Evolutionary conservation across 257 asterid genomes (phyloP).

Genomic region (Fraxinus pennsylvanica): DNA sequence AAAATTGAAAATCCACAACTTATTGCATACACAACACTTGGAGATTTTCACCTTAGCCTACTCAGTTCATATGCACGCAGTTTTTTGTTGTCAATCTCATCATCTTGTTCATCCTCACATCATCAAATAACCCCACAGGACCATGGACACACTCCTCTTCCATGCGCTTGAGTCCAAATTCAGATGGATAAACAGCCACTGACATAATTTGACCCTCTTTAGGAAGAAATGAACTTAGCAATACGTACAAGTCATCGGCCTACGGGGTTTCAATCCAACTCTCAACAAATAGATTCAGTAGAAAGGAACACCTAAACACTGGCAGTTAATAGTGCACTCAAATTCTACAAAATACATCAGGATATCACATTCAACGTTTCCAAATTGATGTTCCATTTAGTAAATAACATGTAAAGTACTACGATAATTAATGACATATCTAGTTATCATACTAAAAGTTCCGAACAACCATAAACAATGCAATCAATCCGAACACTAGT

Average conservation of each 20-base stretch:
- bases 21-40: too few species aligned
- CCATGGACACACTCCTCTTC: conserved; percentile 88
- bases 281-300: not conserved
- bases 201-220: conserved; percentile 68
- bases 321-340: conserved; percentile 7
- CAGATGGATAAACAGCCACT: conserved; percentile 88
- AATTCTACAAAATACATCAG: conserved; percentile 8
- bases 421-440: not conserved
- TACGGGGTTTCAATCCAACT: conserved; percentile 23
- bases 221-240: conserved; percentile 76
- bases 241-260: conserved; percentile 82
- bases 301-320: conserved; percentile 9
- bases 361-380: not conserved
- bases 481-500: not conserved
- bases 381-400: not conserved
- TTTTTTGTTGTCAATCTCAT: conserved; percentile 61
- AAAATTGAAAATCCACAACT: too few species aligned
- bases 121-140: conserved; percentile 80
- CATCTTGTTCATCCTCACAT: conserved; percentile 47
- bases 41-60: conserved; percentile 59
- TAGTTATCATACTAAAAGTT: not conserved
- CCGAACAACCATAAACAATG: not conserved
- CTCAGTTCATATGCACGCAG: conserved; percentile 87
- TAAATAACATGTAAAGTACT: not conserved
- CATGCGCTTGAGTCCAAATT: conserved; percentile 94